These are phyloP conservation scores for Bullera alba DNA, from an alignment of 768 basidiomycete species.

Conservation along the genomic window DNA sequence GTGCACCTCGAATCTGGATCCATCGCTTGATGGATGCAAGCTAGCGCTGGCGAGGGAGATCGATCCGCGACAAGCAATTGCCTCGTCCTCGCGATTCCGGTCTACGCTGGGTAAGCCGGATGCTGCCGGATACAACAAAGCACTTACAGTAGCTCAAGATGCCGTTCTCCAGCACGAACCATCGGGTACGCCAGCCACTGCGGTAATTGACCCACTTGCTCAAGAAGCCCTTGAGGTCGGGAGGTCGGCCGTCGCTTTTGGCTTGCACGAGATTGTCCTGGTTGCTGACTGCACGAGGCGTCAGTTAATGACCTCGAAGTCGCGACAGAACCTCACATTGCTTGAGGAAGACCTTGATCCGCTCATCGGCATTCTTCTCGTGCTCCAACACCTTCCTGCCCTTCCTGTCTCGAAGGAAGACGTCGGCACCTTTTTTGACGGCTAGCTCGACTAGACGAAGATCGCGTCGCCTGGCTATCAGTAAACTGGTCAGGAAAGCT, in stretches of 20 bases:
- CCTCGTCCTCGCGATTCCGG: conserved; percentile 83
- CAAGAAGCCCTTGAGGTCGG: conserved; percentile 34
- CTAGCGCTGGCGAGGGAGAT: conserved; percentile 75
- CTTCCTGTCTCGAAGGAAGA: conserved; percentile 70
- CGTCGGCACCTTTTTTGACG: conserved; percentile 76
- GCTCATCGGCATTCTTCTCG: conserved; percentile 63
- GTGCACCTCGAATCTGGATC: conserved; percentile 75
- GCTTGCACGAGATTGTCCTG: conserved; percentile 62
- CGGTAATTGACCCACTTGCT: conserved; percentile 93
- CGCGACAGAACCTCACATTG: conserved; percentile 58
- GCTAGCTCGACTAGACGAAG: conserved; percentile 74
- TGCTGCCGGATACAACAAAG: neutral
- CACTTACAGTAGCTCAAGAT: conserved; percentile 55
- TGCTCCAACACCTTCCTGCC: conserved; percentile 63
- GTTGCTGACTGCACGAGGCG: conserved; percentile 57
- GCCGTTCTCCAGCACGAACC: conserved; percentile 85
- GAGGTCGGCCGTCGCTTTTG: conserved; percentile 33
- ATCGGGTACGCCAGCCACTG: conserved; percentile 77
- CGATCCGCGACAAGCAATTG: conserved; percentile 72
- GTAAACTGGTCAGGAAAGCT: neutral
- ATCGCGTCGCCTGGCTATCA: conserved; percentile 58
- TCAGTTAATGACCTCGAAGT: neutral
- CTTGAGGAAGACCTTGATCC: conserved; percentile 69
- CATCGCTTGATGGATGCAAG: conserved; percentile 50
- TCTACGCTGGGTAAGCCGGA: conserved; percentile 46